Evolutionary conservation across 2,329 filamentous ascomycete genomes (phyloP), one percentile per base, ranked within the genome.

Genomic region (Diaporthe destruens): DNA sequence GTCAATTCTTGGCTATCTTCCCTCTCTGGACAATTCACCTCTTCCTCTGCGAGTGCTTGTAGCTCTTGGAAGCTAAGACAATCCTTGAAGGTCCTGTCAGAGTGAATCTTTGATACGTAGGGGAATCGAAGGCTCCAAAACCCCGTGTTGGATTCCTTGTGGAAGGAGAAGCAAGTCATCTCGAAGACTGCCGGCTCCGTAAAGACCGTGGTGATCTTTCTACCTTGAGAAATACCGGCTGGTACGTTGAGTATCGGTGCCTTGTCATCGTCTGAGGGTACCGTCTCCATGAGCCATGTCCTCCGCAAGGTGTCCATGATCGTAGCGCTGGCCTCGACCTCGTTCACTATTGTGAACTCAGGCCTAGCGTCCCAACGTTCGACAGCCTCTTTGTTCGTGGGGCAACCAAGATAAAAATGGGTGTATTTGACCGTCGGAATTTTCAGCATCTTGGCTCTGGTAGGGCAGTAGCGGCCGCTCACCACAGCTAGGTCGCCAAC

Each of bases 401-500:
- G 84, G 79, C 94, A 97, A 1, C 91, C 95, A 20, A 97, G 82
- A 77, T 93, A 91, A 78, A 97, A 97, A 66, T 93, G 90, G 3
- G 94, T 97, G 92, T 92, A 97, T 69, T 87, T 87, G 55, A 93
- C 78, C 23, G 86, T 85, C 7, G 84, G 83, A 3, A 91, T 80
- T 6, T 69, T 69, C 61, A 89, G 87, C 9, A 86, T 84, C 57
- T 85, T 86, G 9, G 91, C 92, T 74, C 90, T 88, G 65, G 86
- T 84, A 3, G 92, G 83, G 75, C 94, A 89, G 76, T 92, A 95
- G 23, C 90, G 89, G 7, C 90, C 95, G 0, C 94, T 95, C 3
- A 98, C 84, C 1, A 96, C 87, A 2, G 93, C 91, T 78, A 98
- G 93, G 80, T 98, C 95, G 12, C 93, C 93, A 39, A 94, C 90